phyloP scores from a whole-genome alignment of 495 filamentous ascomycete species.

The Aspergillus bridgeri region DNA sequence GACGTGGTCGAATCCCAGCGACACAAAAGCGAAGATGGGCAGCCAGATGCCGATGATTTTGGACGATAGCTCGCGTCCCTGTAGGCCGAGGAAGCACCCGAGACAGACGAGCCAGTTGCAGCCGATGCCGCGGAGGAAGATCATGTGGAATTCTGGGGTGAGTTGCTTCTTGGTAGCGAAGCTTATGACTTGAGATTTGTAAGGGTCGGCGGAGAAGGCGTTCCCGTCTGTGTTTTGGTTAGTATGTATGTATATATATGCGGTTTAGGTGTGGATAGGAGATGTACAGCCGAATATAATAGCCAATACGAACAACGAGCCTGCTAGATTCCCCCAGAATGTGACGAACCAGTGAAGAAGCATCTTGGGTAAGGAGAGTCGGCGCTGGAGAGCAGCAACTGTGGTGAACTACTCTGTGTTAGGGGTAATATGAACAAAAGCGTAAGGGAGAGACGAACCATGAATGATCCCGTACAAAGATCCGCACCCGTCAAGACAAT shows the following conservation, averaged over 20 bases:
- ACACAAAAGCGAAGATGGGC: conserved; percentile 59
- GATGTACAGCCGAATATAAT: conserved; percentile 56
- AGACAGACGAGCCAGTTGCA: conserved; percentile 66
- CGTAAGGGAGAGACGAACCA: conserved; percentile 32
- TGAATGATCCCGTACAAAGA: conserved; percentile 57
- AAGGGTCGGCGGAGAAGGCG: conserved; percentile 50
- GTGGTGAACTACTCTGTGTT: conserved; percentile 44
- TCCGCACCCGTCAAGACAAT: conserved; percentile 59
- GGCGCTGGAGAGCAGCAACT: conserved; percentile 51
- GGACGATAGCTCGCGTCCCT: conserved; percentile 51
- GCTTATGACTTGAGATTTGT: conserved; percentile 44
- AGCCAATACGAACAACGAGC: conserved; percentile 55
- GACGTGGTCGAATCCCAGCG: conserved; percentile 58
- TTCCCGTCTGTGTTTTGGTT: conserved; percentile 44
- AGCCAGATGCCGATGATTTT: conserved; percentile 64
- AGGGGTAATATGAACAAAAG: background rate
- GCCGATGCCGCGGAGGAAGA: conserved; percentile 59
- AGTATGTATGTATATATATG: conserved; percentile 1
- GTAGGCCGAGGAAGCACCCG: conserved; percentile 54
- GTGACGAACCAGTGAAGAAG: conserved; percentile 53
- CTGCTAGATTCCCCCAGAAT: conserved; percentile 59
- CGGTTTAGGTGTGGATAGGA: too few relatives aligned
- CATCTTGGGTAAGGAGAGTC: conserved; percentile 47
- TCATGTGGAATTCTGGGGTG: conserved; percentile 54
- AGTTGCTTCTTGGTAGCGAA: conserved; percentile 55